Evolutionary conservation across 441 rosid genomes (phyloP).

Genomic region (Populus tomentosa): DNA sequence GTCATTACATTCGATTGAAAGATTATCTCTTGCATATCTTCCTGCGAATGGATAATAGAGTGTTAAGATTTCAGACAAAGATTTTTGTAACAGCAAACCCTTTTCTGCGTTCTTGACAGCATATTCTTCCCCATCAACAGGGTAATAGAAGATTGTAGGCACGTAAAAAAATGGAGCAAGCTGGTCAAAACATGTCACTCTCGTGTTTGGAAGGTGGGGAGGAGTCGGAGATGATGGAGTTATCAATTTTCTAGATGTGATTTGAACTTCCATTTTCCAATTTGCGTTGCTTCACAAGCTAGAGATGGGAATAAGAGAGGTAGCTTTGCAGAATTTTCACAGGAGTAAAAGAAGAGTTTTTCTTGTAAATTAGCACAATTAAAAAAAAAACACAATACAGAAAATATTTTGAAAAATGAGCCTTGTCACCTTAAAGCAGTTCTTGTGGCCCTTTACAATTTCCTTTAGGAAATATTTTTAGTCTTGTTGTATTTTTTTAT

Average conservation of each 20-base stretch:
- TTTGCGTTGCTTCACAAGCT: no score
- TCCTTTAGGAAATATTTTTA: no score
- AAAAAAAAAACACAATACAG: no score
- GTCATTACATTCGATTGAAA: background rate
- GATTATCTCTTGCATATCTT: background rate
- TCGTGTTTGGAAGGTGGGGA: background rate
- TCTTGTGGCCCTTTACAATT: no score
- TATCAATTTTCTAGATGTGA: background rate
- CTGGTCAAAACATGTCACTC: background rate
- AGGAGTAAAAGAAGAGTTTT: no score
- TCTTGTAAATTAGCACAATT: no score
- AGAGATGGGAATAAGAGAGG: no score
- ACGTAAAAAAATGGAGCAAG: background rate
- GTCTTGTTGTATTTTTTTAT: no score
- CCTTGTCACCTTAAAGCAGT: no score
- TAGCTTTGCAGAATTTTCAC: no score
- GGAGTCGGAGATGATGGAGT: background rate
- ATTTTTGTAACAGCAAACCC: background rate
- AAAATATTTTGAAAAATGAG: no score
- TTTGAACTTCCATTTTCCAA: background rate
- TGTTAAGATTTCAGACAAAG: background rate
- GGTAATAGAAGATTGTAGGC: background rate
- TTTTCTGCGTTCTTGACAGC: background rate
- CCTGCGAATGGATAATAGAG: background rate
- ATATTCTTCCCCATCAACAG: background rate